Evolutionary conservation across 306 rosid species (phyloP).

Genomic region (Myrica gale): DNA sequence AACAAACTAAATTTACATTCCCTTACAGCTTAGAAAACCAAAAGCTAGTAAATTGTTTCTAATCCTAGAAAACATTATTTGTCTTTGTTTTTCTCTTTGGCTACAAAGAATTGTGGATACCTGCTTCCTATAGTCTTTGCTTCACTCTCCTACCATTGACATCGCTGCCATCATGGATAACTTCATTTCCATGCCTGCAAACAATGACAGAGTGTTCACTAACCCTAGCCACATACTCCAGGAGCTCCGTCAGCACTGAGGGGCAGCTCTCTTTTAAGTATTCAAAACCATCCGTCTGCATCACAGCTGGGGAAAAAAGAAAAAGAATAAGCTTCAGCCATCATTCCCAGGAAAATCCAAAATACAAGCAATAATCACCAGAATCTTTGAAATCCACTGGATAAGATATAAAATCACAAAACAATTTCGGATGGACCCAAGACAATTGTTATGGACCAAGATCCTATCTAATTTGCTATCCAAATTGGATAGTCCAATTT

Average conservation of each 20-base stretch:
- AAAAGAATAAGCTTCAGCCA: conserved; percentile 11
- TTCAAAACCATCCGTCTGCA: conserved; percentile 87
- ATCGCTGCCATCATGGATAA: conserved; percentile 75
- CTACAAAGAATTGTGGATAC: conserved; percentile 21
- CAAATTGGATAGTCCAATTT: too few relatives aligned
- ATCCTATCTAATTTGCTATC: too few relatives aligned
- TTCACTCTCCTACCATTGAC: conserved; percentile 88
- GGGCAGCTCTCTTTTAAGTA: conserved; percentile 93
- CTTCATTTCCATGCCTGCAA: conserved; percentile 65
- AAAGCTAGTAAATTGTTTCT: conserved; percentile 31
- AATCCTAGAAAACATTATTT: conserved; percentile 33
- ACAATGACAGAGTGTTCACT: conserved; percentile 59
- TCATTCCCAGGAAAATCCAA: conserved; percentile 3
- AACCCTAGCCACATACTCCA: conserved; percentile 84
- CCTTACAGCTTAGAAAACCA: conserved; percentile 39
- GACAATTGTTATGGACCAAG: too few relatives aligned
- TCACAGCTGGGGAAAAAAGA: conserved; percentile 59
- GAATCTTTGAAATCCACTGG: not conserved
- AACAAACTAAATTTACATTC: conserved; percentile 40
- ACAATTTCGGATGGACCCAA: not conserved
- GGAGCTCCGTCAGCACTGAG: conserved; percentile 67
- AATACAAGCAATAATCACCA: not conserved
- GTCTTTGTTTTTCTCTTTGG: conserved; percentile 28
- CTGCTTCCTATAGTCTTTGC: conserved; percentile 62
- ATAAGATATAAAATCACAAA: not conserved